These are phyloP conservation scores for Myriosclerotinia duriaeana DNA, from an alignment of 2,329 filamentous ascomycete species.

Conservation along the genomic window DNA sequence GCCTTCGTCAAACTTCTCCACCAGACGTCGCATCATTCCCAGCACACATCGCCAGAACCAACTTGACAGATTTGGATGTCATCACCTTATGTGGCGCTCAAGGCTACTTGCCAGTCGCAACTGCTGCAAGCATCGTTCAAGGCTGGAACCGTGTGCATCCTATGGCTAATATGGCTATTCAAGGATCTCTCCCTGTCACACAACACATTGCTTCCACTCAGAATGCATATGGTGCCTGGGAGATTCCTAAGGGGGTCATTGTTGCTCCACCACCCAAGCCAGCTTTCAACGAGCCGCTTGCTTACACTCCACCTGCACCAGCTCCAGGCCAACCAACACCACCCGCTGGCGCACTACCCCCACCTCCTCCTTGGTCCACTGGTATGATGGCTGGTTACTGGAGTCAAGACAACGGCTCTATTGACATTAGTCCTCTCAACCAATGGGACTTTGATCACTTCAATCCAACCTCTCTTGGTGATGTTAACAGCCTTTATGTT, in stretches of 20 bases:
- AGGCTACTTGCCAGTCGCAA: conserved; percentile 16
- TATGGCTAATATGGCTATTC: neutral
- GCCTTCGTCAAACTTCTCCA: conserved; percentile 26
- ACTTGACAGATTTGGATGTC: conserved; percentile 32
- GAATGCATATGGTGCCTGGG: conserved; percentile 17
- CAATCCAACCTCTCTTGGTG: neutral
- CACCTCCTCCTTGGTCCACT: conserved; percentile 4
- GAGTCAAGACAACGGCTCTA: neutral
- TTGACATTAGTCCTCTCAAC: neutral
- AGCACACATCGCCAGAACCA: conserved; percentile 27
- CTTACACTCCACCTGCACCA: neutral
- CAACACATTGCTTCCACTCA: conserved; percentile 17
- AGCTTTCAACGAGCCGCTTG: conserved; percentile 1
- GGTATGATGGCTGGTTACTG: conserved; percentile 22
- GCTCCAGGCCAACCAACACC: neutral
- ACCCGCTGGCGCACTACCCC: neutral
- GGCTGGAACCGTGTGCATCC: conserved; percentile 11
- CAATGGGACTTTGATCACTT: neutral
- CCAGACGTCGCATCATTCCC: conserved; percentile 29
- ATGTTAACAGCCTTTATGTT: neutral
- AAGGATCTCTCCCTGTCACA: conserved; percentile 12
- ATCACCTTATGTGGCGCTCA: conserved; percentile 28
- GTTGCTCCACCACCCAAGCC: neutral
- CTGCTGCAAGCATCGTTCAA: conserved; percentile 5
- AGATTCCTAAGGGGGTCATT: neutral